phyloP scores from a whole-genome alignment of 495 filamentous ascomycete species.

The Zalerion maritima region DNA sequence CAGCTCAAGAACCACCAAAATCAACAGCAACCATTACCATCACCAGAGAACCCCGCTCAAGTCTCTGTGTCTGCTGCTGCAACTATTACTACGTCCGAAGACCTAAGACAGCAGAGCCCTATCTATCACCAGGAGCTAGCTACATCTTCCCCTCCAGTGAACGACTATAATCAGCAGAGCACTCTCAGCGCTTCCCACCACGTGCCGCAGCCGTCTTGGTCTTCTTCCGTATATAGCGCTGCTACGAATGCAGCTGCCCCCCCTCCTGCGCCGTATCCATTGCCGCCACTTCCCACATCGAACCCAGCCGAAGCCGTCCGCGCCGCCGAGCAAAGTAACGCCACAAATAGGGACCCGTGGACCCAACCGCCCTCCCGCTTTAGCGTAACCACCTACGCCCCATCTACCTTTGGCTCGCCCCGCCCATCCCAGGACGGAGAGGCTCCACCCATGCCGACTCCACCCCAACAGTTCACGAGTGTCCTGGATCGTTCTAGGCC shows the following conservation, averaged over 20 bases:
- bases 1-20: too few species aligned
- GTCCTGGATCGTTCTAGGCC: slow-evolving; percentile 25
- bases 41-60: too few species aligned
- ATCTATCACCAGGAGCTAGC: too few species aligned
- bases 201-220: slow-evolving; percentile 19
- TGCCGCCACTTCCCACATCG: slow-evolving; percentile 9
- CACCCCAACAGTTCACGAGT: slow-evolving; percentile 14
- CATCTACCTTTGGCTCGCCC: slow-evolving; percentile 40
- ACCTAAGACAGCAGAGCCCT: too few species aligned
- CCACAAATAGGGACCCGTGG: slow-evolving; percentile 16
- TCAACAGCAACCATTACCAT: too few species aligned
- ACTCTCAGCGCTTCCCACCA: slow-evolving; percentile 14
- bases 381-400: slow-evolving; percentile 58
- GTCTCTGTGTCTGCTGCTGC: too few species aligned
- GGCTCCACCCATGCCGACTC: slow-evolving; percentile 18
- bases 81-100: too few species aligned
- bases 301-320: slow-evolving; percentile 11
- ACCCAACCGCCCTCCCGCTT: slow-evolving; percentile 51
- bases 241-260: neutral
- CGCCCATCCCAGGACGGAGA: slow-evolving; percentile 34
- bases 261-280: slow-evolving; percentile 16
- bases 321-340: slow-evolving; percentile 6
- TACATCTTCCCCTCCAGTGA: slow-evolving; percentile 16
- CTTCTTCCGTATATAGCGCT: slow-evolving; percentile 18
- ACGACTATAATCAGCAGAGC: slow-evolving; percentile 25